Base-by-base conservation (phyloP, 202 grass and related monocot species). In the Hordeum pubiflorum region DNA sequence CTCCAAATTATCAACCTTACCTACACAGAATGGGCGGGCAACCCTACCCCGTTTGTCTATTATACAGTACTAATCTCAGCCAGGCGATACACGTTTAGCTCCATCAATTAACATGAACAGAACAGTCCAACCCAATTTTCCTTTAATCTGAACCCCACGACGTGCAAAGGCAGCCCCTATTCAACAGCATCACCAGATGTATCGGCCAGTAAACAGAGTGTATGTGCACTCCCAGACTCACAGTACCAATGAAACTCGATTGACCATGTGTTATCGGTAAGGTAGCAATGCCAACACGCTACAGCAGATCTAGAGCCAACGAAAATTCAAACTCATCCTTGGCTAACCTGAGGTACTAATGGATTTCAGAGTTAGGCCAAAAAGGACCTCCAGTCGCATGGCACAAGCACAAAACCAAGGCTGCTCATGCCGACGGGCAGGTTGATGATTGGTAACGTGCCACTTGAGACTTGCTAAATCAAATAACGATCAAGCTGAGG, bases 361-460 rank as follows among this genome's bases (percentile, higher is more conserved):
- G 4, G 46, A 17, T 29, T 56, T 9, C 26, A 8, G 41, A 24
- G 23, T 15, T 38, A 56, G 63, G n/a, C 37, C 36, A 38, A 37
- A 37, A 38, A 38, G 36, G 36, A 38, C 36, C 36, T 38, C 7
- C 36, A 38, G 36, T 38, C 36, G 36, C 36, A 38, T 38, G 36
- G 36, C 36, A 72, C 58, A 40, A 55, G 58, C 61, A 77, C 23
- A 73, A 22, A 39, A 56, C 66, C 56, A 84, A 38, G 32, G 6
- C 10, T 74, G 65, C 63, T 34, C 32, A 38, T 54, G n/a, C 7
- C 15, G 24, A 67, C 94, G 0, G 91, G 94, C 37, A 90, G 88
- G 26, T 91, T 89, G 83, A 94, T 97, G 86, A 97, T 92, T 73
- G n/a, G 36, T 38, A 38, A 38, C 36, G 7, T 38, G 36, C 36